Conservation (phyloP, 2,329 filamentous ascomycete genomes). For the Xylaria sp. region DNA sequence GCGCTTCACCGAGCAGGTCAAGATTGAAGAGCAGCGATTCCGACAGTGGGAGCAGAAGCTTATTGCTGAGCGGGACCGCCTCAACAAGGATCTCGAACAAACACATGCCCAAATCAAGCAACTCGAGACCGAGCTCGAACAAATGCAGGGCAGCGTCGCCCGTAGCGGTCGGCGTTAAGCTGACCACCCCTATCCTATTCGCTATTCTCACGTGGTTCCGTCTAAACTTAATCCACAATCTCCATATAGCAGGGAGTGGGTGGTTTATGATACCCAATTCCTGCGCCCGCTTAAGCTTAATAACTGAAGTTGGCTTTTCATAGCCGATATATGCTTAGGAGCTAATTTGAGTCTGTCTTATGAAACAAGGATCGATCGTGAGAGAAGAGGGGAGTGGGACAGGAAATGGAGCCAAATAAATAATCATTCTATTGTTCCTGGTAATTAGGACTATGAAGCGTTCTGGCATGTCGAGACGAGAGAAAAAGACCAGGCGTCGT, state of each 20-base stretch:
- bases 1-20: slow-evolving; percentile 99
- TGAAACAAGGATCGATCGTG: slow-evolving; percentile 29
- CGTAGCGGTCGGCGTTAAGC: slow-evolving; percentile 90
- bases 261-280: slow-evolving; percentile 41
- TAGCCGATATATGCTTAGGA: slow-evolving; percentile 48
- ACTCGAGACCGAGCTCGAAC: slow-evolving; percentile 90
- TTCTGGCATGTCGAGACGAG: slow-evolving; percentile 34
- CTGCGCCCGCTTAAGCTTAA: slow-evolving; percentile 37
- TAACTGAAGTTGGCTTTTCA: slow-evolving; percentile 40
- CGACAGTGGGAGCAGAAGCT: slow-evolving; percentile 99
- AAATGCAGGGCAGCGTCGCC: slow-evolving; percentile 88
- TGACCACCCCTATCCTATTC: slow-evolving; percentile 36
- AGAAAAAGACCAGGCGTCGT: slow-evolving; percentile 37
- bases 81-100: slow-evolving; percentile 99
- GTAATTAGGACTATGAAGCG: slow-evolving; percentile 36
- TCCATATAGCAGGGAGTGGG: slow-evolving; percentile 44
- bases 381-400: slow-evolving; percentile 19
- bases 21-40: slow-evolving; percentile 99
- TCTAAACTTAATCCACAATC: slow-evolving; percentile 39
- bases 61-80: slow-evolving; percentile 95
- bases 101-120: slow-evolving; percentile 95
- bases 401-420: slow-evolving; percentile 18
- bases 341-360: slow-evolving; percentile 46
- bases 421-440: slow-evolving; percentile 25
- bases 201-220: slow-evolving; percentile 39